Evolutionary conservation across 495 filamentous ascomycete genomes (phyloP), one percentile per base, ranked within the genome.

Genomic region (Paragyromitra xinjiangensis): DNA sequence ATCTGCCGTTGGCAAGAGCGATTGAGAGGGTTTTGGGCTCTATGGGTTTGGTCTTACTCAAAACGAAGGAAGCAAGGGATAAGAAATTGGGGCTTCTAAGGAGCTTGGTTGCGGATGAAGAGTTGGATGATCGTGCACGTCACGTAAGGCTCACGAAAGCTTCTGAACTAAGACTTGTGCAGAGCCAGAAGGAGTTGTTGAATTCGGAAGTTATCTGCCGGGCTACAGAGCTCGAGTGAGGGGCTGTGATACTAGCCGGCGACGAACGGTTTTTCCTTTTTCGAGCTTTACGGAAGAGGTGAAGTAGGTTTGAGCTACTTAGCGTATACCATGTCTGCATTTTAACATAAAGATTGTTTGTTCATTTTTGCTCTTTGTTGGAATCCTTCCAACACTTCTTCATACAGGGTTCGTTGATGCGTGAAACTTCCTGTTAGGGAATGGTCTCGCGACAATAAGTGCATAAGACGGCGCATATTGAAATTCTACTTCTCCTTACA

Each of bases 1-100:
- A 94, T 8, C 83, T 98, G 34, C 95, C 95, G 7, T 86, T 99
- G 0, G 93, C 95, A 1, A 89, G 87, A 71, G 92, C 95, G 0
- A 88, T 90, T 3, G 91, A 95, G 85, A 94, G 91, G 85, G 95
- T 97, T 8, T 83, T 98, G n/a, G 93, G 90, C 0, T 95, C 91
- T 81, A 98, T 98, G 95, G 93, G 97, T 76, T 86, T 89, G 77
- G 90, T 98, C 44, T 84, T 99, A 50, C 87, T 87, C 77, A 90
- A 89, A 85, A 99, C 95, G 42, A 88, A 90, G 81, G 86, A 88
- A 80, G 87, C 86, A 71, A 91, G 93, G 72, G 87, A 92, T 82
- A 81, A 83, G 39, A 88, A 89, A 73, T 80, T 92, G 65, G 73
- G 84, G 76, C 82, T 29, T 67, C 44, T 73, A 7, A 66, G 69